Evolutionary conservation across 176 grass and related monocot species (phyloP).

Genomic region (Aegilops umbellulata): DNA sequence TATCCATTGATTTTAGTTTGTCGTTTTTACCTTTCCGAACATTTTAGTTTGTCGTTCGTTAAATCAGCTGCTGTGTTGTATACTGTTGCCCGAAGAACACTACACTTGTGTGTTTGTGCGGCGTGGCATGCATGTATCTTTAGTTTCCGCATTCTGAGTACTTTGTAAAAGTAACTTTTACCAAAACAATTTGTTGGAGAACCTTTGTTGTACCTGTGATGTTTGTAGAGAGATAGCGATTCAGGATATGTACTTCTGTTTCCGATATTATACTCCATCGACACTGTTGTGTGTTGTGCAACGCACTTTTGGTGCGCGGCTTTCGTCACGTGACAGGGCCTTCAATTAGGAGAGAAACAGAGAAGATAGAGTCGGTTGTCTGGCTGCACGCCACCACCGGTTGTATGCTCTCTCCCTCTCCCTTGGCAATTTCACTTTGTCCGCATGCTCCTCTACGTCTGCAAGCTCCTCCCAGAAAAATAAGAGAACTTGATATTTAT

Average conservation of each 20-base stretch:
- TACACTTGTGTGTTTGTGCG: background rate
- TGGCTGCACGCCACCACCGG: too few relatives aligned
- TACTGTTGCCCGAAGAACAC: background rate
- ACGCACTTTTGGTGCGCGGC: background rate
- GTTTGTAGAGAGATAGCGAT: background rate
- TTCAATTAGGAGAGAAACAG: too few relatives aligned
- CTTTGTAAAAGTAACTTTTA: slow-evolving; percentile 11
- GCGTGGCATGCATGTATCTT: slow-evolving; percentile 19
- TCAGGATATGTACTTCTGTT: background rate
- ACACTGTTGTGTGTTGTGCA: background rate
- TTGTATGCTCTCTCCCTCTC: too few relatives aligned
- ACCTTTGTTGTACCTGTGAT: background rate
- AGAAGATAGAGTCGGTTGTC: too few relatives aligned
- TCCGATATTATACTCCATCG: background rate
- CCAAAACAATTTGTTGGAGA: background rate
- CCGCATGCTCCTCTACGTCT: too few relatives aligned
- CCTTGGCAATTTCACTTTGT: too few relatives aligned
- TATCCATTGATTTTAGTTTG: background rate
- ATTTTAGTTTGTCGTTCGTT: background rate
- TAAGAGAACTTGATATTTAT: too few relatives aligned
- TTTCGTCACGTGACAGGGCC: background rate
- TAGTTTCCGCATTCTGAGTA: background rate
- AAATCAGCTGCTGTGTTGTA: slow-evolving; percentile 5
- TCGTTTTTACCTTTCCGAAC: too few relatives aligned
- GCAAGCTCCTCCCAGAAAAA: too few relatives aligned